Base-by-base conservation (phyloP, 495 filamentous ascomycete genomes). In the Hypoxylon intermedium region DNA sequence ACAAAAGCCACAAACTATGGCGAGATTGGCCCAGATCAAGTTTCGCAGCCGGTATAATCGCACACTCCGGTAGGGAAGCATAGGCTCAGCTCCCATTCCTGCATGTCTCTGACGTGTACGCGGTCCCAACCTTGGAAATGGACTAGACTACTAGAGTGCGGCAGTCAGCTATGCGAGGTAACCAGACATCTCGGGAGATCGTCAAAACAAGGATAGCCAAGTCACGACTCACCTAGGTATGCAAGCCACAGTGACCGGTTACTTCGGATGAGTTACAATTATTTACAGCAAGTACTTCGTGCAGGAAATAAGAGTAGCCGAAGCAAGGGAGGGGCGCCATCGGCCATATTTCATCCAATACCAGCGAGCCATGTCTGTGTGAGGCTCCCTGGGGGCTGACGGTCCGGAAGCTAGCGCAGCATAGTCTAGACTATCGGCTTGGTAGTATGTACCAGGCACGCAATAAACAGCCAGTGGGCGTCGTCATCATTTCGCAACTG, bases 161-260 rank as follows among this genome's bases (percentile, higher is more conserved):
- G 30, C 30, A 33, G 9, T 33, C n/a, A 26, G 16, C 9, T 42
- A 15, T 21, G 28, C 6, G n/a, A 2, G 7, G 11, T 34, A 40
- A 37, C 24, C 23, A 58, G 45, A 15, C 24, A 18, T 47, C 50
- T 50, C 51, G 58, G 58, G 58, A 62, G 59, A 57, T 63, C 59
- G 31, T 46, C 46, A 51, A 56, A 37, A 36, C n/a, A 28, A 33
- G 13, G 26, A 34, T 11, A 23, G 36, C 19, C 36, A 37, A n/a
- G 20, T 41, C 23, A 51, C 38, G 15, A 55, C 42, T 55, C 38
- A 18, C 9, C 24, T 19, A 19, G 20, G 48, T 23, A 13, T n/a
- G n/a, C n/a, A 19, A 19, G 18, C 5, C 16, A 12, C 18, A 19
- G 40, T 19, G 18, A 18, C 51, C 42, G 48, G 60, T 38, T 48